Evolutionary conservation across 179 eudicot genomes (phyloP), one percentile per base, ranked within the genome.

Genomic region (Nepenthes alata): DNA sequence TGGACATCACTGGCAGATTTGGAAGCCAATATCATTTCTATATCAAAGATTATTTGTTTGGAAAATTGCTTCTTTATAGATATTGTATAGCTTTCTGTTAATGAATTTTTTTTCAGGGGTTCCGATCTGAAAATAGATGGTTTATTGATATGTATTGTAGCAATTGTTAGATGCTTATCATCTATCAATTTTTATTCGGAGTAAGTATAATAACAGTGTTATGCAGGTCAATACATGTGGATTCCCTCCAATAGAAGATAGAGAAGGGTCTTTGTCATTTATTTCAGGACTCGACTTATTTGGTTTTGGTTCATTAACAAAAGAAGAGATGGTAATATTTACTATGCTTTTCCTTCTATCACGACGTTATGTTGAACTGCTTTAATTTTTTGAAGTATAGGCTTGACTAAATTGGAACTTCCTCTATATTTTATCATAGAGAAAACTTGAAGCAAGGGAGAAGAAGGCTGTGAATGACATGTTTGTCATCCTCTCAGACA

Each of bases 191-290:
- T 25, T 25, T 25, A 25, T 0, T 25, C 1, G 25, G 25, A 41
- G 0, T 41, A 7, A 41, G 45, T 7, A 41, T 37, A 16, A 39
- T 35, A 57, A 57, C 53, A 50, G 37, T 37, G 15, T 51, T 65
- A 10, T 84, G 74, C 71, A 93, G 98, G 98, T 89, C 48, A 83
- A 79, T 72, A 89, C 98, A 57, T 93, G 93, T 83, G 98, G 98
- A 68, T 93, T 93, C 71, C 98, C 97, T 69, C 98, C 98, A 13
- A 25, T 89, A 71, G 98, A 93, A 76, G 88, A 93, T 67, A 78
- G 97, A 69, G 90, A 81, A 41, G 88, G 81, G 79, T 75, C 90
- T 64, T 68, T 77, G 10, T 66, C 85, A 57, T 79, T 76, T 63
- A 62, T 82, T 70, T 68, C 90, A 36, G 98, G 98, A 70, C 65